phyloP scores from a whole-genome alignment of 345 rosid species.

The Gynandropsis gynandra region DNA sequence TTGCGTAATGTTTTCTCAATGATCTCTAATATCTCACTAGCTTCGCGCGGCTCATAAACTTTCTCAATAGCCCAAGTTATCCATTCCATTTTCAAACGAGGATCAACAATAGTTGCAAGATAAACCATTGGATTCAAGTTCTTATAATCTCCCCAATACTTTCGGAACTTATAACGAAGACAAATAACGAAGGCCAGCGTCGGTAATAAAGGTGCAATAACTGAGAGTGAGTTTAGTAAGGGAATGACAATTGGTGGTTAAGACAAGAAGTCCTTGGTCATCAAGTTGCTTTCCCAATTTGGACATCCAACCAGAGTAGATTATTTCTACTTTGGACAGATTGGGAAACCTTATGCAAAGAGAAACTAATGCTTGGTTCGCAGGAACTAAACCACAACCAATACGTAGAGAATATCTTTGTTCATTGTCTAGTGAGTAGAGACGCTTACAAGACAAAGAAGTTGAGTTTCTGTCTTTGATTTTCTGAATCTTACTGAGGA shows the following conservation, averaged over 20 bases:
- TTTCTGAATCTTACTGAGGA: conserved; percentile 42
- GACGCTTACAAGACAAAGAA: conserved; percentile 58
- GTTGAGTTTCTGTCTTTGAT: conserved; percentile 58
- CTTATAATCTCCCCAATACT: too few relatives aligned
- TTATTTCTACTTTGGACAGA: conserved; percentile 60
- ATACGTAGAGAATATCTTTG: conserved; percentile 57
- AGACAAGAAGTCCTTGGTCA: conserved; percentile 63
- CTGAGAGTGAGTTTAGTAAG: conserved; percentile 59
- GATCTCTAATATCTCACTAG: too few relatives aligned
- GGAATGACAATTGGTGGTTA: conserved; percentile 39
- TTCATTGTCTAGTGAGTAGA: conserved; percentile 46
- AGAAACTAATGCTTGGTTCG: conserved; percentile 51
- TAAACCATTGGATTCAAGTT: too few relatives aligned
- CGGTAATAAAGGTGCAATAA: conserved; percentile 70
- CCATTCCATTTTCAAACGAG: too few relatives aligned
- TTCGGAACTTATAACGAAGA: too few relatives aligned
- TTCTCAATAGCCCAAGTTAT: too few relatives aligned
- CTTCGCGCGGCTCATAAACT: too few relatives aligned
- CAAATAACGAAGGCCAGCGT: conserved; percentile 56
- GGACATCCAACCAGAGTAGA: conserved; percentile 85
- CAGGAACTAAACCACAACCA: conserved; percentile 85
- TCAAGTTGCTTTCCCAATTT: conserved; percentile 76
- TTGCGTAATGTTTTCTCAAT: too few relatives aligned
- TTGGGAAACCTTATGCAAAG: conserved; percentile 74
- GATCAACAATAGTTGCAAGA: too few relatives aligned